Conservation (phyloP, 2,329 filamentous ascomycete genomes). For the Fusarium clavum region DNA sequence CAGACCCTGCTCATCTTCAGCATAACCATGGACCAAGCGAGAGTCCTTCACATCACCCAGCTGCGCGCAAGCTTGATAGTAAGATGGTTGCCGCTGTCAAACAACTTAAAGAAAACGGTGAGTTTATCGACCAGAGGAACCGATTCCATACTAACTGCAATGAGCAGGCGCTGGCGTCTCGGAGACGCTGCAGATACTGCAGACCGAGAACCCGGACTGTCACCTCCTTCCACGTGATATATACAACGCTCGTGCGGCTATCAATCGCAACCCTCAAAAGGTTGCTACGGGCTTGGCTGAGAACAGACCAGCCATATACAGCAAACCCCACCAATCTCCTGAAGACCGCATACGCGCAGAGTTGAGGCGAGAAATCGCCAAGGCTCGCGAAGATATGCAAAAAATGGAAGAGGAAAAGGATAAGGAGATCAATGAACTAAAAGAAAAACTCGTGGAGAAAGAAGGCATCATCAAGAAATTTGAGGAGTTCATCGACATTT, state of each 20-base stretch:
- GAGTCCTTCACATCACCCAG: slow-evolving; percentile 73
- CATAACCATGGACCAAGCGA: slow-evolving; percentile 76
- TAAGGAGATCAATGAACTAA: slow-evolving; percentile 69
- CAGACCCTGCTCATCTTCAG: slow-evolving; percentile 66
- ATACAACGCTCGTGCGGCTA: slow-evolving; percentile 74
- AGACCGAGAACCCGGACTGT: slow-evolving; percentile 72
- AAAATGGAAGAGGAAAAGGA: slow-evolving; percentile 66
- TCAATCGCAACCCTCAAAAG: slow-evolving; percentile 73
- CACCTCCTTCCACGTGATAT: slow-evolving; percentile 73
- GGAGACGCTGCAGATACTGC: slow-evolving; percentile 74
- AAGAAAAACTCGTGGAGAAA: slow-evolving; percentile 71
- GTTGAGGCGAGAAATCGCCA: slow-evolving; percentile 69
- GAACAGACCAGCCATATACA: slow-evolving; percentile 72
- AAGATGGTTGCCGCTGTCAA: slow-evolving; percentile 77
- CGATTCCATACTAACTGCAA: slow-evolving; percentile 49
- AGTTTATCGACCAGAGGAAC: slow-evolving; percentile 45
- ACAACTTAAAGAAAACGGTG: slow-evolving; percentile 73
- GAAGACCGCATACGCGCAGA: slow-evolving; percentile 74
- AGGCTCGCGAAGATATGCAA: slow-evolving; percentile 66
- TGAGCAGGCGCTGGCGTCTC: slow-evolving; percentile 70
- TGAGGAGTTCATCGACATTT: slow-evolving; percentile 77
- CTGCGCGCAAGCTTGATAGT: slow-evolving; percentile 73
- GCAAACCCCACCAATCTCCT: slow-evolving; percentile 71
- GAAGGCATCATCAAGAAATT: slow-evolving; percentile 72
- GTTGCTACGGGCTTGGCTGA: slow-evolving; percentile 70